Evolutionary conservation across 1,139 yeast genomes (phyloP).

Genomic region (Casaregolazyma lundiana): DNA sequence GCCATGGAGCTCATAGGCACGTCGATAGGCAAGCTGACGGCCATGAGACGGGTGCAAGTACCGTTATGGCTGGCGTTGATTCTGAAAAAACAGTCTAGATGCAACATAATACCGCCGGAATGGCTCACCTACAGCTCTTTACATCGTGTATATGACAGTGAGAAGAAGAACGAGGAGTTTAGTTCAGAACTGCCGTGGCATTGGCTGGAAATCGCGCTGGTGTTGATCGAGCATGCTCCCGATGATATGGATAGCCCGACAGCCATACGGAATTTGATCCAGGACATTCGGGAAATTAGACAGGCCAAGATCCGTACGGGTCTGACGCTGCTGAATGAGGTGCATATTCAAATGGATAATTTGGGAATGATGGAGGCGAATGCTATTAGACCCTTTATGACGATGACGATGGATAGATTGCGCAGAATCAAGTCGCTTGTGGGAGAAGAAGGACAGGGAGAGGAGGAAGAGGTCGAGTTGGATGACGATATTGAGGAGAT

Average conservation of each 20-base stretch:
- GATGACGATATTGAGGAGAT: constrained; percentile 11
- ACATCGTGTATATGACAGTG: constrained; percentile 63
- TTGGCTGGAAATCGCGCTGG: constrained; percentile 80
- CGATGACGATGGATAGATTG: constrained; percentile 73
- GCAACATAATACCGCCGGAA: constrained; percentile 78
- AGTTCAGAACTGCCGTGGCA: constrained; percentile 67
- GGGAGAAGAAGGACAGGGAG: constrained; percentile 27
- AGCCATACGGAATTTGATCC: constrained; percentile 61
- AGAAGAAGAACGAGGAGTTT: constrained; percentile 56
- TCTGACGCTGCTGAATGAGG: constrained; percentile 69
- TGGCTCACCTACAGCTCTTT: constrained; percentile 75
- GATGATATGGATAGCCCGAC: constrained; percentile 74
- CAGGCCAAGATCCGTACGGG: constrained; percentile 80
- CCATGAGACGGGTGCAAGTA: constrained; percentile 65
- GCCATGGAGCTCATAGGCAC: constrained; percentile 57
- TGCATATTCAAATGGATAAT: constrained; percentile 79
- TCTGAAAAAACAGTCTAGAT: constrained; percentile 76
- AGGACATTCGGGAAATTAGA: constrained; percentile 81
- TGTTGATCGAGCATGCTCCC: constrained; percentile 59
- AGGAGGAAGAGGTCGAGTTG: constrained; percentile 16
- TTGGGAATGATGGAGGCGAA: constrained; percentile 79
- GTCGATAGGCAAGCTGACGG: constrained; percentile 49
- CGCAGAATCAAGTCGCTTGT: constrained; percentile 46
- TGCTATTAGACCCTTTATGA: constrained; percentile 79
- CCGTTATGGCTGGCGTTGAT: constrained; percentile 89